phyloP scores from a whole-genome alignment of 805 yeast genomes.

The Yarrowia porcina region DNA sequence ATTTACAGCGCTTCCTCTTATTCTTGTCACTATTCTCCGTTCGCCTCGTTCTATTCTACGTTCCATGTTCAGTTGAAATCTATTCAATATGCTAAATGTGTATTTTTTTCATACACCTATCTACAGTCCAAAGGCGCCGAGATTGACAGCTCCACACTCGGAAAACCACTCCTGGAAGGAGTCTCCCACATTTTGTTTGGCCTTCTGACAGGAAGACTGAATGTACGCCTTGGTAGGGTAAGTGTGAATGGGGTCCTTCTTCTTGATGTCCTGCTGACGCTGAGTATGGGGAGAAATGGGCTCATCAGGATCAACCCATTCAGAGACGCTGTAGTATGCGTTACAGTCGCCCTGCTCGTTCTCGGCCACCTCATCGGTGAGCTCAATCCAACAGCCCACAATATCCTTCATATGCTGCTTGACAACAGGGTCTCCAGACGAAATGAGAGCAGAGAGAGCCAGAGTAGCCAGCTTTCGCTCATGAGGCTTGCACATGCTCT shows the following conservation, averaged over 20 bases:
- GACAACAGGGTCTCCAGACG: constrained; percentile 39
- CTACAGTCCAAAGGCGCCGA: constrained; percentile 22
- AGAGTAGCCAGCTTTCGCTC: constrained; percentile 65
- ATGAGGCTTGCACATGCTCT: constrained; percentile 68
- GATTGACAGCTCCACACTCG: constrained; percentile 18
- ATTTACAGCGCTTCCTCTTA: no score
- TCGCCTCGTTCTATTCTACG: no score
- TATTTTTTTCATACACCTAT: not conserved
- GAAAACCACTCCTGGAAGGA: constrained; percentile 23
- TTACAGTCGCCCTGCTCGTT: constrained; percentile 47
- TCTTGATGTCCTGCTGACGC: constrained; percentile 22
- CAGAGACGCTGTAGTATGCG: constrained; percentile 31
- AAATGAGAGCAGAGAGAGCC: constrained; percentile 55
- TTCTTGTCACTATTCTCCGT: no score
- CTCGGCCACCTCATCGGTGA: constrained; percentile 77
- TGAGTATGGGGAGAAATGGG: constrained; percentile 7
- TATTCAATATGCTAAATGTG: not conserved
- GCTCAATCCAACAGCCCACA: constrained; percentile 47
- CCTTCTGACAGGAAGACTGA: constrained; percentile 22
- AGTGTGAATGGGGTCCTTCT: constrained; percentile 23
- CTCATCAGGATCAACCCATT: constrained; percentile 26
- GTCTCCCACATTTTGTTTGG: constrained; percentile 2
- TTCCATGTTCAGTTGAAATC: no score
- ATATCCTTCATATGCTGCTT: constrained; percentile 37
- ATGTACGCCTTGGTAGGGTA: constrained; percentile 22